These are phyloP conservation scores for Blastobotrys petasosporus DNA, from an alignment of 1,139 yeast species.

Conservation along the genomic window DNA sequence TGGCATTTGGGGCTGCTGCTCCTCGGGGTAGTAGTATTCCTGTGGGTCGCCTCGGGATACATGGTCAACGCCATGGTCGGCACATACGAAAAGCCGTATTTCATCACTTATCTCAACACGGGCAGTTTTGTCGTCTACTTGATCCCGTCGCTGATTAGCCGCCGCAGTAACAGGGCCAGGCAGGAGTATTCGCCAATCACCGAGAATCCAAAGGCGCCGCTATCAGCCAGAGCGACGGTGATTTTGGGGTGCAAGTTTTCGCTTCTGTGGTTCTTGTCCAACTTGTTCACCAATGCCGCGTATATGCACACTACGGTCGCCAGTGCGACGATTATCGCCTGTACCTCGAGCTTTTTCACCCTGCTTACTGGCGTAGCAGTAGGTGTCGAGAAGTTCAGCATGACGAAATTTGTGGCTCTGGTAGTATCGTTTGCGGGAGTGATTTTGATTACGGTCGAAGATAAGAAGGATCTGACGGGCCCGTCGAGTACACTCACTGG, in stretches of 20 bases:
- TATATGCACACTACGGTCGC: constrained; percentile 86
- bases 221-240: constrained; percentile 35
- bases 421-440: constrained; percentile 74
- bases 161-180: neutral
- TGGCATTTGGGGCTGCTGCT: constrained; percentile 77
- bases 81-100: constrained; percentile 81
- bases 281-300: constrained; percentile 81
- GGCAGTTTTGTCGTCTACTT: constrained; percentile 75
- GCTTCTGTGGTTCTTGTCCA: constrained; percentile 83
- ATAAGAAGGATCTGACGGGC: constrained; percentile 30
- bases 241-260: constrained; percentile 73
- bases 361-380: constrained; percentile 71
- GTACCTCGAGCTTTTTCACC: constrained; percentile 91
- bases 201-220: constrained; percentile 6
- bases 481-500: constrained; percentile 57
- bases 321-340: constrained; percentile 83
- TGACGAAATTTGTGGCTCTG: constrained; percentile 61
- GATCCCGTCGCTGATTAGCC: constrained; percentile 42
- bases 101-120: constrained; percentile 87
- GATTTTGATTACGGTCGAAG: constrained; percentile 60
- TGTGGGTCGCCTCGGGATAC: constrained; percentile 88
- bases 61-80: constrained; percentile 53
- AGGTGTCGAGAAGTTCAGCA: constrained; percentile 62
- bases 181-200: neutral
- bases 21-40: constrained; percentile 64